Base-by-base conservation (phyloP, 805 yeast species). In the Debaryomyces tyrocola region DNA sequence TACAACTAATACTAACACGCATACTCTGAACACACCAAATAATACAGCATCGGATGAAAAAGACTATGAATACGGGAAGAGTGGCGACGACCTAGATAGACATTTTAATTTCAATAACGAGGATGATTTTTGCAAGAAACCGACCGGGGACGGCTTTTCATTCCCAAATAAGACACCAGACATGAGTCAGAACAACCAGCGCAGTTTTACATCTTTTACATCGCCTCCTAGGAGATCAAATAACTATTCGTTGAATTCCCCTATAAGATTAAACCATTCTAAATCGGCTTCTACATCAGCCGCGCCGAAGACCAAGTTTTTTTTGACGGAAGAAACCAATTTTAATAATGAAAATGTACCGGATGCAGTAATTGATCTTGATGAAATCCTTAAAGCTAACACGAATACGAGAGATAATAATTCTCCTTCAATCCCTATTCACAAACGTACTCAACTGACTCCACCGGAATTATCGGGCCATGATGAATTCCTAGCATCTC, bases 321-420 rank as follows among this genome's bases (percentile, higher is more conserved):
- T 65, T 34, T 48, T 60, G 10, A 64, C 69, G 0, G 69, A 63
- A 40, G 70, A 66, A 48, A 59, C 66, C 3, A 53, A 47, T 7
- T 20, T 60, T 24, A 56, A 59, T 41, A 55, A 47, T 31, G 63
- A 64, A 33, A 65, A 64, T 43, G 56, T 68, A 2, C 74, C 75
- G 3, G 70, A 69, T 39, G 72, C 74, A 6, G 63, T 70, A 8
- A 70, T 70, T 20, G 76, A 70, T 46, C 58, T 70, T 38, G 75
- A 70, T 48, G 73, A 67, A 42, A 65, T 70, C 6, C 52, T 69
- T 20, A 61, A 66, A 44, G 67, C 69, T 4, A 61, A 60, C 43
- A 48, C 63, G 37, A 66, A 65, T 41, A 61, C 63, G 20, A 66
- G 64, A 3, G 58, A 38, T 17, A 8, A 41, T 15, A 33, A 40